These are phyloP conservation scores for Cubamyces sp. DNA, from an alignment of 768 basidiomycete species.

Conservation along the genomic window DNA sequence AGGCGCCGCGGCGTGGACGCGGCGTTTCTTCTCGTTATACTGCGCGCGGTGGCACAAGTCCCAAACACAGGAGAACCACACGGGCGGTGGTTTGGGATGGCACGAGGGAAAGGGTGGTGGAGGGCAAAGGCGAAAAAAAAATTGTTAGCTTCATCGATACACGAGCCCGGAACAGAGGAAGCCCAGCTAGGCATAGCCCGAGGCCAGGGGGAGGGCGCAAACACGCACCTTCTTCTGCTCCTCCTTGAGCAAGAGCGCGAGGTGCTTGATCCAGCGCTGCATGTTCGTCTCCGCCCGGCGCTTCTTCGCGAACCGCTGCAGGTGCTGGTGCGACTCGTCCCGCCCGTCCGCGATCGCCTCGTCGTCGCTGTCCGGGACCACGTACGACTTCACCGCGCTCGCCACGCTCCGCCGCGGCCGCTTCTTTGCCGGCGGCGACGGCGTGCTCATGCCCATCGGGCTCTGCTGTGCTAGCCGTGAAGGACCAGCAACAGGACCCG, in stretches of 20 bases:
- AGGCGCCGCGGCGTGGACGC: constrained; percentile 47
- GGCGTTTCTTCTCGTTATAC: constrained; percentile 69
- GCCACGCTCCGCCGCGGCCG: constrained; percentile 64
- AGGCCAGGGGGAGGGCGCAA: no score
- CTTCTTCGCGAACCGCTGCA: constrained; percentile 39
- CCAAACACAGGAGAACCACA: no score
- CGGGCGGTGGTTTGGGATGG: no score
- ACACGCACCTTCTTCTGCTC: constrained; percentile 69
- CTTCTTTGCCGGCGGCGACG: constrained; percentile 40
- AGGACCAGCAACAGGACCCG: not conserved
- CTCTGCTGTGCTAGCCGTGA: not conserved
- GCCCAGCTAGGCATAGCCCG: constrained; percentile 1
- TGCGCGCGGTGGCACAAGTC: constrained; percentile 31
- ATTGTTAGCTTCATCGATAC: not conserved
- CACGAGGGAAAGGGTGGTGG: no score
- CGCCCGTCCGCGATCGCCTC: constrained; percentile 51
- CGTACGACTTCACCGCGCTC: constrained; percentile 58
- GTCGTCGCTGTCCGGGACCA: constrained; percentile 72
- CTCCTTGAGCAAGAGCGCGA: constrained; percentile 59
- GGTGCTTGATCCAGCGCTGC: constrained; percentile 72
- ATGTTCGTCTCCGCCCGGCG: constrained; percentile 46
- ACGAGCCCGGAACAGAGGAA: not conserved
- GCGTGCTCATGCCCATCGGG: not conserved
- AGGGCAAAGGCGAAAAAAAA: not conserved
- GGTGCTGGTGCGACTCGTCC: constrained; percentile 15